Percentiles rank a stretch among this genome's conserved stretches.
Evolutionary conservation across 2,329 filamentous ascomycete species (phyloP).

Genomic region (Beauveria pseudobassiana): DNA sequence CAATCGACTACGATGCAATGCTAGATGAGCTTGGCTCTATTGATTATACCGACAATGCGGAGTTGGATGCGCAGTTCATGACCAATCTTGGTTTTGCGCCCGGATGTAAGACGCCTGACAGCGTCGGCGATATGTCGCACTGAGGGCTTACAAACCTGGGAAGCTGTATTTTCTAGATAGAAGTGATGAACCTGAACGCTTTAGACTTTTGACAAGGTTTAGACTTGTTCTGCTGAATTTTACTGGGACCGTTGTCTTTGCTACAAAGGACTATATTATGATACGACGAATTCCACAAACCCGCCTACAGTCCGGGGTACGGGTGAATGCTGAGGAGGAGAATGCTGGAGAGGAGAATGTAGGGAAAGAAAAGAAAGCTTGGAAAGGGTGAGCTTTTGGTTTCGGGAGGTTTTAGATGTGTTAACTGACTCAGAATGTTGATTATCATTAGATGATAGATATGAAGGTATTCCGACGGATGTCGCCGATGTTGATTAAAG

Average conservation of each 20-base stretch:
- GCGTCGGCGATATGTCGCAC: conserved; percentile 20
- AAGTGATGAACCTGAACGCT: neutral
- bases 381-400: too few species aligned
- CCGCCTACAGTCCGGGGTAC: neutral
- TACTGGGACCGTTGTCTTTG: neutral
- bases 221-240: neutral
- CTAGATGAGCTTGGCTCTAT: conserved; percentile 45
- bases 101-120: conserved; percentile 50
- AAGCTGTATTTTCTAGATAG: neutral
- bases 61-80: conserved; percentile 57
- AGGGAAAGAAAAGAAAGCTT: too few species aligned
- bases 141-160: neutral
- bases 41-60: conserved; percentile 40
- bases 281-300: neutral
- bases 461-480: too few species aligned
- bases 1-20: conserved; percentile 44
- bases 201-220: neutral
- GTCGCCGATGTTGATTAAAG: too few species aligned
- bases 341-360: too few species aligned
- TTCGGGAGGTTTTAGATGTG: too few species aligned
- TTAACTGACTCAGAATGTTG: too few species aligned
- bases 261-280: neutral
- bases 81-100: conserved; percentile 58
- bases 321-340: neutral
- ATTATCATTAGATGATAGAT: too few species aligned